Percentiles rank a stretch among this genome's conserved stretches.
Evolutionary conservation across 2,329 filamentous ascomycete species (phyloP).

Genomic region (Myriosclerotinia curreyana): DNA sequence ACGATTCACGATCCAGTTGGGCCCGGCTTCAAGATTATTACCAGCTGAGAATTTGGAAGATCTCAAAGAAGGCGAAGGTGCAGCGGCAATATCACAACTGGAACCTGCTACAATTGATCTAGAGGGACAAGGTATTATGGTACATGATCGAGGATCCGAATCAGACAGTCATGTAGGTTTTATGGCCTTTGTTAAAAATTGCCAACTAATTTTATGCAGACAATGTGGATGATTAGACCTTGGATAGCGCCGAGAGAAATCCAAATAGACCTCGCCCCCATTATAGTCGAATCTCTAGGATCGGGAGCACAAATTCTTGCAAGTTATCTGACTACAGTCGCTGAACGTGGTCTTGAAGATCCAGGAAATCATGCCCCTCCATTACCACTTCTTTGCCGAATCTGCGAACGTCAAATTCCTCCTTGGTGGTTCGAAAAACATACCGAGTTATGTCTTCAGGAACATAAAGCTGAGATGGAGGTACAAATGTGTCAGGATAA

Average conservation of each 20-base stretch:
- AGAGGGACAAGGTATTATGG: conserved; percentile 97
- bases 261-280: conserved; percentile 85
- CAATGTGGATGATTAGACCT: conserved; percentile 99
- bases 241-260: conserved; percentile 86
- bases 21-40: conserved; percentile 64
- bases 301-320: conserved; percentile 93
- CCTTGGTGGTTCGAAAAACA: conserved; percentile 99
- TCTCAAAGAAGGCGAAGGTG: conserved; percentile 26
- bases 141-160: conserved; percentile 84
- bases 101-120: conserved; percentile 64
- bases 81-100: conserved; percentile 36
- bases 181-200: conserved; percentile 14
- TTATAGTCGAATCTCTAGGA: conserved; percentile 89
- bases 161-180: conserved; percentile 82
- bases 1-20: conserved; percentile 71
- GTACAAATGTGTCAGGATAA: conserved; percentile 94
- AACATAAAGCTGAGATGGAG: conserved; percentile 96
- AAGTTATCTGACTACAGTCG: conserved; percentile 84
- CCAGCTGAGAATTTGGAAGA: conserved; percentile 40
- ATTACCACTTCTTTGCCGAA: conserved; percentile 84
- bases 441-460: conserved; percentile 90
- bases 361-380: conserved; percentile 76
- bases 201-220: conserved; percentile 52
- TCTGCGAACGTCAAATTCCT: conserved; percentile 94
- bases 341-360: conserved; percentile 76